Evolutionary conservation across 768 basidiomycete genomes (phyloP).

Genomic region (Tricholoma terreum): DNA sequence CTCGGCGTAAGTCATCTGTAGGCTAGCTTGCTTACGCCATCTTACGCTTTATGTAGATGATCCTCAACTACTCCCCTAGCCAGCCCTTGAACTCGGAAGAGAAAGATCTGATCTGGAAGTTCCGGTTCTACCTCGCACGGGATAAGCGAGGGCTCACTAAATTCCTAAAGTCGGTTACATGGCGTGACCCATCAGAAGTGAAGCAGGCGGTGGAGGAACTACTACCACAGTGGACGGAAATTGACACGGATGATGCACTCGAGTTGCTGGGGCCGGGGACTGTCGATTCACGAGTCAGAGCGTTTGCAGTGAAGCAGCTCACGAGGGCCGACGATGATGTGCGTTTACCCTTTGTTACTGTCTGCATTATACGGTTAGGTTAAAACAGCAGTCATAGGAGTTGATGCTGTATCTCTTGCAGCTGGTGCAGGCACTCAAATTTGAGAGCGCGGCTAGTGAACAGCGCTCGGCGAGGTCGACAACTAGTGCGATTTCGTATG

Average conservation of each 20-base stretch:
- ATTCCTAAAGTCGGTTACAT: conserved; percentile 96
- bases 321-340: conserved; percentile 94
- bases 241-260: conserved; percentile 94
- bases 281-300: conserved; percentile 87
- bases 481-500: conserved; percentile 76
- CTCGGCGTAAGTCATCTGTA: conserved; percentile 60
- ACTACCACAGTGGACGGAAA: conserved; percentile 94
- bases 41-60: conserved; percentile 52
- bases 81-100: conserved; percentile 84
- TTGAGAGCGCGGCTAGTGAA: conserved; percentile 80
- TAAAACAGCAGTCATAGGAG: conserved; percentile 53
- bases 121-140: conserved; percentile 92
- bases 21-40: not conserved
- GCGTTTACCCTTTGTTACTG: conserved; percentile 18
- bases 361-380: not conserved
- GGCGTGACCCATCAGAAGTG: conserved; percentile 94
- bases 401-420: conserved; percentile 89
- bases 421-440: conserved; percentile 96
- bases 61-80: conserved; percentile 89
- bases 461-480: conserved; percentile 72
- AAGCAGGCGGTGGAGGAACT: conserved; percentile 97
- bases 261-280: conserved; percentile 90
- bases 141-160: conserved; percentile 95
- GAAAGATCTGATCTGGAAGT: conserved; percentile 97
- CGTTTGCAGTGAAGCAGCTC: conserved; percentile 91